Evolutionary conservation across 2,329 filamentous ascomycete species (phyloP).

Genomic region (Aspergillus hortae): DNA sequence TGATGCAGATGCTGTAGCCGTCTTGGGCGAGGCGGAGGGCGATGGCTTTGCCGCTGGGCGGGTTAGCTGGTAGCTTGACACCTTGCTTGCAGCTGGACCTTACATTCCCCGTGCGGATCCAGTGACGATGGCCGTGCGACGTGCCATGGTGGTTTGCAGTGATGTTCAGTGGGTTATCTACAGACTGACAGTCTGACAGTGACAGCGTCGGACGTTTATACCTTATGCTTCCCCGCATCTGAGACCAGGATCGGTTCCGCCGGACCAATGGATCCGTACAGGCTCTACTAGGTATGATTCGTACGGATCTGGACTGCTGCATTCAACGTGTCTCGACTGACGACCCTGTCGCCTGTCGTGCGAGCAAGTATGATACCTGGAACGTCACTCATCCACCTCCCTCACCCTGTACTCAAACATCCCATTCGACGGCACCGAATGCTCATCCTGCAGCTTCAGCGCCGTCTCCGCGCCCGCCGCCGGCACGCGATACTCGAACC

Average conservation of each 20-base stretch:
- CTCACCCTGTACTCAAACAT: slow-evolving; percentile 48
- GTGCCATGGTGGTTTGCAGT: slow-evolving; percentile 1
- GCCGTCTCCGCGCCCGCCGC: slow-evolving; percentile 55
- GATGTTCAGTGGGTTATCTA: too few species aligned
- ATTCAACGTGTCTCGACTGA: too few species aligned
- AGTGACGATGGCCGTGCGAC: slow-evolving; percentile 37
- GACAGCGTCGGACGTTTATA: neutral
- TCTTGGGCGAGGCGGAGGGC: slow-evolving; percentile 62
- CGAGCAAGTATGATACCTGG: too few species aligned
- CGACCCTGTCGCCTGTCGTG: too few species aligned
- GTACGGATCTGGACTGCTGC: neutral
- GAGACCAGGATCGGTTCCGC: neutral
- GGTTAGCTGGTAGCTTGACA: neutral
- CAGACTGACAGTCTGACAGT: too few species aligned
- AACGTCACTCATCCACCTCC: slow-evolving; percentile 18
- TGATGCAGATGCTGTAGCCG: slow-evolving; percentile 64
- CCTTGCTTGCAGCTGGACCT: slow-evolving; percentile 6
- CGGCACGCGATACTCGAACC: slow-evolving; percentile 59
- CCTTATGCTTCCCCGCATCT: neutral
- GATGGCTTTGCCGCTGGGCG: slow-evolving; percentile 29
- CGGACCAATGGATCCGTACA: neutral
- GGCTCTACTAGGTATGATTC: too few species aligned
- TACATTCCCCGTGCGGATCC: slow-evolving; percentile 41
- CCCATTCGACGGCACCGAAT: slow-evolving; percentile 50
- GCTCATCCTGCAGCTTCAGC: slow-evolving; percentile 50